Conservation (phyloP, 208 protist species). For the Acanthamoeba polyphaga region DNA sequence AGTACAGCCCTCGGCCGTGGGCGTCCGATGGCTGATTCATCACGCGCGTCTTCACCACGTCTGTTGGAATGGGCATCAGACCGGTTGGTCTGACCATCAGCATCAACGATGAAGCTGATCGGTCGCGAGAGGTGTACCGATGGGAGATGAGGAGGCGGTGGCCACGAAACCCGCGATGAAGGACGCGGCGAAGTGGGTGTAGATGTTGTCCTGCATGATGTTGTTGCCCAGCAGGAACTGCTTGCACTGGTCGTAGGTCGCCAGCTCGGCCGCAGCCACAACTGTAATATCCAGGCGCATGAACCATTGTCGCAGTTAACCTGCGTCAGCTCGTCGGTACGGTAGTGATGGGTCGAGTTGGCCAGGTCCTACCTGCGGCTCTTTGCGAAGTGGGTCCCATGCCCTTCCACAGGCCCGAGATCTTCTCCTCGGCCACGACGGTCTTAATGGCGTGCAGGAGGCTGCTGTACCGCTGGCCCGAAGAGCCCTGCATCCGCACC, state of each 20-base stretch:
- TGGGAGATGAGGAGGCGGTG: constrained; percentile 60
- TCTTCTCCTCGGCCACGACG: constrained; percentile 73
- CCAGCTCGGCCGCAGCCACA: constrained; percentile 77
- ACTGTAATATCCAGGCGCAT: not conserved
- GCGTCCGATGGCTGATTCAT: constrained; percentile 78
- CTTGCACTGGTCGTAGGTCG: constrained; percentile 83
- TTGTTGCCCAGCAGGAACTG: constrained; percentile 74
- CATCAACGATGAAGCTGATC: not conserved
- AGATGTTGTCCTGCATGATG: constrained; percentile 72
- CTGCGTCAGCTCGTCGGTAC: too few relatives aligned
- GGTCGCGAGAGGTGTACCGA: not conserved
- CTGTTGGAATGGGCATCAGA: not conserved
- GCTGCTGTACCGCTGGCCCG: constrained; percentile 44
- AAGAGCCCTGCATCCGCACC: constrained; percentile 81
- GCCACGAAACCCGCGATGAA: constrained; percentile 81
- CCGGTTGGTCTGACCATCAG: not conserved
- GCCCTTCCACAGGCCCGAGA: constrained; percentile 78
- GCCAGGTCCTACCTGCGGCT: constrained; percentile 61
- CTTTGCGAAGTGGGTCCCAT: constrained; percentile 75
- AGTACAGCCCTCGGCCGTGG: constrained; percentile 69
- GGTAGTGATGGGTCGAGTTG: not conserved
- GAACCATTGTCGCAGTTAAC: too few relatives aligned
- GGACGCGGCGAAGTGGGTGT: constrained; percentile 51
- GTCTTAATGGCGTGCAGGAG: constrained; percentile 73
- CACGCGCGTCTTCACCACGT: constrained; percentile 83